A percentile compares a stretch with the other conserved stretches of the same genome.
phyloP scores from a whole-genome alignment of 108 stramenopile species.

The Chaetoceros tenuissimus region DNA sequence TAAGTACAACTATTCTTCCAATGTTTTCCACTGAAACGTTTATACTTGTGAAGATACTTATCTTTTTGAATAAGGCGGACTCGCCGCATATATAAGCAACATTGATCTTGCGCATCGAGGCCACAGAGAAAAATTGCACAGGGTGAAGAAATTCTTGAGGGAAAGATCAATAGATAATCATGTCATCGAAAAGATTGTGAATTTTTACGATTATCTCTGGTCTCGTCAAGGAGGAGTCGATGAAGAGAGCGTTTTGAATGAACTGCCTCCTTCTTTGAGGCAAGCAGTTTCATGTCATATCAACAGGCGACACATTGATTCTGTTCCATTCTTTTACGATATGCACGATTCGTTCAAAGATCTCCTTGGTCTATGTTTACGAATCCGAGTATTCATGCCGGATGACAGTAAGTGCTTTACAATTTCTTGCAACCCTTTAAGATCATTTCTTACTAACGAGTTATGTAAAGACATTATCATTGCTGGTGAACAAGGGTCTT shows the following conservation, averaged over 20 bases:
- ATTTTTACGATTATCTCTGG: slow-evolving; percentile 48
- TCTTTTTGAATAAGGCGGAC: slow-evolving; percentile 10
- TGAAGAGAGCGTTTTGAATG: slow-evolving; percentile 29
- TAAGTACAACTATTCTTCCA: not conserved
- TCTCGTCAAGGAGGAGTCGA: slow-evolving; percentile 34
- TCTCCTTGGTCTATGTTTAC: slow-evolving; percentile 18
- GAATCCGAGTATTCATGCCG: slow-evolving; percentile 32
- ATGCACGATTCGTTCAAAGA: slow-evolving; percentile 25
- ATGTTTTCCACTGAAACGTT: not conserved
- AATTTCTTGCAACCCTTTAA: no score
- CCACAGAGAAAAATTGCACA: slow-evolving; percentile 12
- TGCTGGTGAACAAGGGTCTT: slow-evolving; percentile 26
- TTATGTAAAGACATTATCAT: slow-evolving; percentile 10
- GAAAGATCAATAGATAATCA: not conserved
- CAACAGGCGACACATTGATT: slow-evolving; percentile 15
- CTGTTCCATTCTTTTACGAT: slow-evolving; percentile 29
- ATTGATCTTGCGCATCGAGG: slow-evolving; percentile 21
- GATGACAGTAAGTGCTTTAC: slow-evolving; percentile 9
- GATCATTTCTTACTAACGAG: not conserved
- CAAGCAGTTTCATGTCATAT: slow-evolving; percentile 19
- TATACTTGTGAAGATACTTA: not conserved
- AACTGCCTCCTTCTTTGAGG: slow-evolving; percentile 31
- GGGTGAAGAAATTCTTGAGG: slow-evolving; percentile 18
- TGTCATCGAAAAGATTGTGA: slow-evolving; percentile 15
- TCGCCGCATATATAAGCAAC: slow-evolving; percentile 43